These are phyloP conservation scores for Lycium ferocissimum DNA, from an alignment of 257 asterid genomes.

Conservation along the genomic window DNA sequence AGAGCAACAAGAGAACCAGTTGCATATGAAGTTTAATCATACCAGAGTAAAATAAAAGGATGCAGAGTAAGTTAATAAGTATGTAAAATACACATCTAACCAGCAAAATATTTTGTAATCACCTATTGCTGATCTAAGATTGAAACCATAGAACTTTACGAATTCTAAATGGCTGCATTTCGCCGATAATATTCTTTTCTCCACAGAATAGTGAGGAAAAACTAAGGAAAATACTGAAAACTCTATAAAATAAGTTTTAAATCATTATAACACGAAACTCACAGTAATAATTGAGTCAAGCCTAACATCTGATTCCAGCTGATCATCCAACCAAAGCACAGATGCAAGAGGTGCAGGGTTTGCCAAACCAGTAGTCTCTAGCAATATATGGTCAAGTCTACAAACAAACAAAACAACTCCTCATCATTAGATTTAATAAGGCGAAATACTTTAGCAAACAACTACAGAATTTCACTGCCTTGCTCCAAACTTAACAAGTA, in stretches of 20 bases:
- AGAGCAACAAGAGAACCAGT: background rate
- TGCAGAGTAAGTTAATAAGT: background rate
- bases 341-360: conserved; percentile 99
- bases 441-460: background rate
- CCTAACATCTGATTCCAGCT: conserved; percentile 82
- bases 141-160: background rate
- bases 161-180: background rate
- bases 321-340: conserved; percentile 99
- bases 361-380: conserved; percentile 97
- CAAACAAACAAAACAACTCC: conserved; percentile 30
- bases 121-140: background rate
- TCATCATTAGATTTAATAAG: background rate
- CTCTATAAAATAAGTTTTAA: conserved; percentile 2
- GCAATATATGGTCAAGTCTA: conserved; percentile 96
- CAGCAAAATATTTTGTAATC: background rate
- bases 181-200: background rate
- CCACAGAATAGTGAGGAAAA: background rate
- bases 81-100: background rate
- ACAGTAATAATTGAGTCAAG: conserved; percentile 95
- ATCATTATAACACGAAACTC: conserved; percentile 45
- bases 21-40: conserved; percentile 11
- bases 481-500: conserved; percentile 5
- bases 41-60: background rate
- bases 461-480: background rate
- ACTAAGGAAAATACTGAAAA: background rate